Conservation (phyloP, 1,284 basidiomycete species). For the Trichosporon coremiiforme region DNA sequence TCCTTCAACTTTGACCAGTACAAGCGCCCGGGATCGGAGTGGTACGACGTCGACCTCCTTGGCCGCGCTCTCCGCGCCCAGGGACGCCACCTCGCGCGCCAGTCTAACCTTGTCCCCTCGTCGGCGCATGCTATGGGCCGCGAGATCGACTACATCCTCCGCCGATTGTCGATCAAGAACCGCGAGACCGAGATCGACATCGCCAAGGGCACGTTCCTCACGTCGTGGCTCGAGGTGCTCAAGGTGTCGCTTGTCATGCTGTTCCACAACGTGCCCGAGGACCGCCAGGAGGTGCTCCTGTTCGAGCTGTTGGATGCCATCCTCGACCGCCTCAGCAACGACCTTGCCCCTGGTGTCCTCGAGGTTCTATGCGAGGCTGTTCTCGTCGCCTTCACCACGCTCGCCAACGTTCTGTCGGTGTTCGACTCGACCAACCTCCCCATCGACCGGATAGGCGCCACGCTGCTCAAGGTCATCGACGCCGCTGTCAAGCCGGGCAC, state of each 20-base stretch:
- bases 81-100: conserved; percentile 65
- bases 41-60: conserved; percentile 74
- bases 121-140: conserved; percentile 69
- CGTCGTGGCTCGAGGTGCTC: conserved; percentile 78
- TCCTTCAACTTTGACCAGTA: conserved; percentile 75
- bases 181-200: conserved; percentile 76
- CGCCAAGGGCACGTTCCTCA: conserved; percentile 70
- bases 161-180: conserved; percentile 82
- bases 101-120: conserved; percentile 67
- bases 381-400: conserved; percentile 77
- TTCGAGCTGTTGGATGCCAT: conserved; percentile 83
- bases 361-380: conserved; percentile 79
- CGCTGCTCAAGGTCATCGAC: conserved; percentile 76
- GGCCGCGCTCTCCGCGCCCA: conserved; percentile 67
- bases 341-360: conserved; percentile 69
- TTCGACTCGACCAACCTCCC: conserved; percentile 70
- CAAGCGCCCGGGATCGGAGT: conserved; percentile 68
- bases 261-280: conserved; percentile 72
- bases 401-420: conserved; percentile 67
- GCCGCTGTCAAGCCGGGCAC: conserved; percentile 75
- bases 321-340: conserved; percentile 56
- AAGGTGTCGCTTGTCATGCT: conserved; percentile 81
- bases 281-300: conserved; percentile 78
- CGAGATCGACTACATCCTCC: conserved; percentile 74
- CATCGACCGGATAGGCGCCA: conserved; percentile 72